A percentile compares a stretch with the other conserved stretches of the same genome.
Evolutionary conservation across 768 basidiomycete species (phyloP).

Genomic region (Leucocoprinus sp.): DNA sequence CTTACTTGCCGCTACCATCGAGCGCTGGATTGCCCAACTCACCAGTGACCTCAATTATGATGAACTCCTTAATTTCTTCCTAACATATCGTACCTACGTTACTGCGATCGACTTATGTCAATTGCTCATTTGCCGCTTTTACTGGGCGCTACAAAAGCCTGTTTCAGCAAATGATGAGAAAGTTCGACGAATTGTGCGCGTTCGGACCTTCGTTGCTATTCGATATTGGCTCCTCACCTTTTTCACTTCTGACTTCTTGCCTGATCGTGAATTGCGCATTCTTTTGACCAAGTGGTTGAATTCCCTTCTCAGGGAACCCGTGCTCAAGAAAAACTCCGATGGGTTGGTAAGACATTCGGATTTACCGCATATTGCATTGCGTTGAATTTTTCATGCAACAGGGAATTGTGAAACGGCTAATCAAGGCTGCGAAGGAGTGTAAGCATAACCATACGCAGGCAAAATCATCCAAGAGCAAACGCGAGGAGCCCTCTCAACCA

Average conservation of each 20-base stretch:
- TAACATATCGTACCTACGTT: constrained; percentile 86
- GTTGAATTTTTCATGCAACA: constrained; percentile 20
- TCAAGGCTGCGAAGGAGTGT: constrained; percentile 78
- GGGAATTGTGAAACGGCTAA: constrained; percentile 75
- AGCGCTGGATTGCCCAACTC: constrained; percentile 88
- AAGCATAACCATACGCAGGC: constrained; percentile 53
- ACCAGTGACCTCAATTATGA: constrained; percentile 84
- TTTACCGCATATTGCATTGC: constrained; percentile 10
- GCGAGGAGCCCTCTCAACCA: constrained; percentile 18
- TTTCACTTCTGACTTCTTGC: constrained; percentile 82
- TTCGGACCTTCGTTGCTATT: constrained; percentile 84
- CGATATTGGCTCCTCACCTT: constrained; percentile 89
- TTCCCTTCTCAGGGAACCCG: constrained; percentile 61
- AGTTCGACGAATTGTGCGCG: constrained; percentile 69
- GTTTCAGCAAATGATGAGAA: constrained; percentile 53
- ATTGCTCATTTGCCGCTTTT: constrained; percentile 78
- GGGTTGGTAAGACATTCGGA: constrained; percentile 47
- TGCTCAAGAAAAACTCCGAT: constrained; percentile 55
- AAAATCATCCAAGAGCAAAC: constrained; percentile 21
- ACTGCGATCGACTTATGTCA: constrained; percentile 72
- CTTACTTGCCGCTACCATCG: constrained; percentile 85
- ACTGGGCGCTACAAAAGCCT: constrained; percentile 67
- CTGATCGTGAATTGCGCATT: constrained; percentile 67
- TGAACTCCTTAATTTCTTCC: constrained; percentile 82
- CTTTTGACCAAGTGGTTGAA: constrained; percentile 79